phyloP scores from a whole-genome alignment of 1,139 yeast genomes.

The Torulaspora pretoriensis region DNA sequence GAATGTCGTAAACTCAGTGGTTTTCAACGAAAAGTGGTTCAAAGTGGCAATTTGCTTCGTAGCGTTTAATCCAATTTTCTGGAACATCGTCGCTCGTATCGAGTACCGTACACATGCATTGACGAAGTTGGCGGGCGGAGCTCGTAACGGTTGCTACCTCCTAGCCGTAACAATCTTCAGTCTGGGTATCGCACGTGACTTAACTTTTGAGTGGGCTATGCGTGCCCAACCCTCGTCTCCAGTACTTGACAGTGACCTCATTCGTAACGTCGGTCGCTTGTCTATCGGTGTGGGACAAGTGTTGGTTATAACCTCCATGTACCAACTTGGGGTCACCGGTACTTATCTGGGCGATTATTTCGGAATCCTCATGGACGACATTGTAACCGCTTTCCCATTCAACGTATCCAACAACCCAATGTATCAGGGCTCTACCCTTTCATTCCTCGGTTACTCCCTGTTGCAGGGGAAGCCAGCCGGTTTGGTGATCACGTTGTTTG shows the following conservation, averaged over 20 bases:
- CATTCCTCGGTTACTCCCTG: conserved; percentile 86
- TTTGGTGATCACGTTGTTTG: conserved; percentile 63
- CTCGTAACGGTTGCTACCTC: conserved; percentile 73
- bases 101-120: conserved; percentile 74
- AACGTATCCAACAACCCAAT: conserved; percentile 88
- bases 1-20: conserved; percentile 7
- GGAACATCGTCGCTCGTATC: conserved; percentile 87
- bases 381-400: conserved; percentile 94
- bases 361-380: conserved; percentile 85
- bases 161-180: conserved; percentile 79
- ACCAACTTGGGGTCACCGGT: conserved; percentile 91
- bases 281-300: conserved; percentile 68
- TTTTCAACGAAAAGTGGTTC: conserved; percentile 18
- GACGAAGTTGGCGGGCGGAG: conserved; percentile 64
- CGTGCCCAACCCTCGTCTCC: conserved; percentile 49
- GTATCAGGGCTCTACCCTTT: conserved; percentile 89
- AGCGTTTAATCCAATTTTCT: conserved; percentile 87
- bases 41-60: conserved; percentile 52
- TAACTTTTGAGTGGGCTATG: conserved; percentile 67
- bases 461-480: conserved; percentile 92
- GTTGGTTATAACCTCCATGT: conserved; percentile 82
- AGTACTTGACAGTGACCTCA: conserved; percentile 39
- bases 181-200: conserved; percentile 78
- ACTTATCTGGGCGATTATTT: conserved; percentile 96
- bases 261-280: conserved; percentile 44